These are phyloP conservation scores for Termitomyces sp. DNA, from an alignment of 768 basidiomycete genomes.

Conservation along the genomic window DNA sequence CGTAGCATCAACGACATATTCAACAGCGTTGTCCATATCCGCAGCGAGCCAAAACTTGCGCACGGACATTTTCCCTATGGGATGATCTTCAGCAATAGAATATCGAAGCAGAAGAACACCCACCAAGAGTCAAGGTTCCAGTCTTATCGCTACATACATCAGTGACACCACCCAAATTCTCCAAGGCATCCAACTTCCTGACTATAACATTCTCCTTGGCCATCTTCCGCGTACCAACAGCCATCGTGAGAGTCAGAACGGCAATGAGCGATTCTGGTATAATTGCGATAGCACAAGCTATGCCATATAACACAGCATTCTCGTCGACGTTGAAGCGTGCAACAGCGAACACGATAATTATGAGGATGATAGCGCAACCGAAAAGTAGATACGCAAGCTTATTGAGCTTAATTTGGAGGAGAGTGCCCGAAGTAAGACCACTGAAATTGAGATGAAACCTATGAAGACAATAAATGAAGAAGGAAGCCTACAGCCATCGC, in stretches of 20 bases:
- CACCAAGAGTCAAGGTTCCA: slow-evolving; percentile 46
- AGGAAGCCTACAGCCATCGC: slow-evolving; percentile 21
- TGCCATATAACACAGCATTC: slow-evolving; percentile 29
- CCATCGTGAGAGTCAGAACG: slow-evolving; percentile 52
- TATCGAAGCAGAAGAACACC: neutral
- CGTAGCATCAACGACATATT: slow-evolving; percentile 26
- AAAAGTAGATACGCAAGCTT: slow-evolving; percentile 31
- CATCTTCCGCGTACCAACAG: slow-evolving; percentile 50
- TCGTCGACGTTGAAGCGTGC: slow-evolving; percentile 25
- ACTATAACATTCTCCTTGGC: slow-evolving; percentile 56
- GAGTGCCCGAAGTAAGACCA: slow-evolving; percentile 28
- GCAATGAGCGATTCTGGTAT: slow-evolving; percentile 39
- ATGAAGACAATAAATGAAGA: neutral
- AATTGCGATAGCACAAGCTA: slow-evolving; percentile 32
- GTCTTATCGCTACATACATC: slow-evolving; percentile 62
- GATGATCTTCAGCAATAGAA: neutral
- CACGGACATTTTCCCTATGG: slow-evolving; percentile 33
- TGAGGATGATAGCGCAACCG: slow-evolving; percentile 27
- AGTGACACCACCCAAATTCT: slow-evolving; percentile 52
- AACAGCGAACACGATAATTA: slow-evolving; percentile 32
- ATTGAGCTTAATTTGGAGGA: slow-evolving; percentile 30
- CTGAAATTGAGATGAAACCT: slow-evolving; percentile 12
- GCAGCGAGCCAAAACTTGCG: slow-evolving; percentile 32
- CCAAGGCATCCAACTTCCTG: slow-evolving; percentile 56
- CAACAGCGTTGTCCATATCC: slow-evolving; percentile 15